Percentiles rank a stretch among this genome's conserved stretches.
Conservation (phyloP, 352 stramenopile species). For the Thraustochytrium sp. region DNA sequence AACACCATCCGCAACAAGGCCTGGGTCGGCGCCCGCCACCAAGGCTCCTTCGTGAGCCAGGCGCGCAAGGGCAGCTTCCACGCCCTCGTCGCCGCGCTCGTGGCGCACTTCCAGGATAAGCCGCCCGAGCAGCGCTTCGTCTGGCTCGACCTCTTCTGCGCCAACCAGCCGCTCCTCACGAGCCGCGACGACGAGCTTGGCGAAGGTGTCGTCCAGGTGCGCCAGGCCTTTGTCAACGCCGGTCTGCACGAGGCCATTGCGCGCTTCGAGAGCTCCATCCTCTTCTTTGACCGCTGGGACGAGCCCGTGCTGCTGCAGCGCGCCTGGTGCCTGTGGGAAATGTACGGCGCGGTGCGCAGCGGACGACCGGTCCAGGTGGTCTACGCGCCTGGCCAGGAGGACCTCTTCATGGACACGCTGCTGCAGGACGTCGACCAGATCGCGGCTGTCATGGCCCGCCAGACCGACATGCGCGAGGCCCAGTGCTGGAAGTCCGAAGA, state of each 20-base stretch:
- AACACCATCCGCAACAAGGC: neutral
- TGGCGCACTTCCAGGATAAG: neutral
- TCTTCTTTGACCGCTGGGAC: conserved; percentile 12
- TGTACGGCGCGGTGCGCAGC: neutral
- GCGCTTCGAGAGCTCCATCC: neutral
- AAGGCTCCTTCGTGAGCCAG: conserved; percentile 32
- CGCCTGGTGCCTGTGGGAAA: conserved; percentile 42
- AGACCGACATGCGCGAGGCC: neutral
- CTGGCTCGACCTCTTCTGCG: conserved; percentile 37
- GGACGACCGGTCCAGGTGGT: neutral
- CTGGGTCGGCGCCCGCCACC: neutral
- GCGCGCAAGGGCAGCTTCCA: neutral
- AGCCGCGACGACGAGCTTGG: neutral
- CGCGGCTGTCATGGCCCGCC: neutral
- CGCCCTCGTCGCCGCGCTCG: neutral
- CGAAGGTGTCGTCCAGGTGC: neutral
- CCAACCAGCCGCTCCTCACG: conserved; percentile 28
- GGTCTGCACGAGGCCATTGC: neutral
- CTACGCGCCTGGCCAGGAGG: neutral
- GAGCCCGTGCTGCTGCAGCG: neutral
- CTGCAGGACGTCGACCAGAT: neutral
- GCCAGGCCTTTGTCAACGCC: neutral
- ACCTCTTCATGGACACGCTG: neutral
- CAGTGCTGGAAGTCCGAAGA: neutral
- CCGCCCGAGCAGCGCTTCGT: neutral